Evolutionary conservation across 1,284 basidiomycete genomes (phyloP).

Genomic region (Ceratorhiza oryzae-sativae): DNA sequence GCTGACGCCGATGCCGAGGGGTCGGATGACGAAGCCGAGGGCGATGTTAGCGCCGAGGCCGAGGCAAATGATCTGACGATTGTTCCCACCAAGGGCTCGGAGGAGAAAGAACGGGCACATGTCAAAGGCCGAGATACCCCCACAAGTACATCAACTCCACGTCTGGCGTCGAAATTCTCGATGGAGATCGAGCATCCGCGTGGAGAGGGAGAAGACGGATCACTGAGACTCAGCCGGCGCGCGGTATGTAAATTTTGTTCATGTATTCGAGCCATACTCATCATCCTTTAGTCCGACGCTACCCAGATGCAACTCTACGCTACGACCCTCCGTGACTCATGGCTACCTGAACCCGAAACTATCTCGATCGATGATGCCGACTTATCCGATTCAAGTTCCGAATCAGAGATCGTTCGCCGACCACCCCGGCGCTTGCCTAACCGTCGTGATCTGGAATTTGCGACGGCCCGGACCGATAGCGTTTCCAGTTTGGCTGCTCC

Average conservation of each 20-base stretch:
- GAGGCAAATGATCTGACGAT: slow-evolving; percentile 17
- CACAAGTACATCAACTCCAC: slow-evolving; percentile 15
- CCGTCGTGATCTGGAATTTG: slow-evolving; percentile 78
- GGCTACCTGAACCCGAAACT: slow-evolving; percentile 41
- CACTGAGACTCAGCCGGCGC: slow-evolving; percentile 27
- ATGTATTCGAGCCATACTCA: neutral
- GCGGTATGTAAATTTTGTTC: neutral
- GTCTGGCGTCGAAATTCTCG: slow-evolving; percentile 3
- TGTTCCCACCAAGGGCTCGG: slow-evolving; percentile 3
- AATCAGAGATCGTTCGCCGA: slow-evolving; percentile 42
- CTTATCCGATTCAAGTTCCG: slow-evolving; percentile 43
- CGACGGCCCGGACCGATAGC: slow-evolving; percentile 67
- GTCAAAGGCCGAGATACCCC: slow-evolving; percentile 29
- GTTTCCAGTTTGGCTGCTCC: slow-evolving; percentile 73
- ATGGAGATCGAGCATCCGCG: neutral
- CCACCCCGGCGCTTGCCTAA: slow-evolving; percentile 66
- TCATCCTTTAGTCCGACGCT: slow-evolving; percentile 3
- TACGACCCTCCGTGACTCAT: slow-evolving; percentile 22
- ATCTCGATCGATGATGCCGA: slow-evolving; percentile 45
- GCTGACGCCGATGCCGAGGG: slow-evolving; percentile 11
- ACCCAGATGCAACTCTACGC: slow-evolving; percentile 34
- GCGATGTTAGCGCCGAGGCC: neutral
- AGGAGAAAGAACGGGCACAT: slow-evolving; percentile 21
- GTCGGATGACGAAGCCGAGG: slow-evolving; percentile 14
- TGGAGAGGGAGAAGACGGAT: slow-evolving; percentile 8